Base-by-base conservation (phyloP, 208 protist species). In the Herpetomonas samuelpessoai region DNA sequence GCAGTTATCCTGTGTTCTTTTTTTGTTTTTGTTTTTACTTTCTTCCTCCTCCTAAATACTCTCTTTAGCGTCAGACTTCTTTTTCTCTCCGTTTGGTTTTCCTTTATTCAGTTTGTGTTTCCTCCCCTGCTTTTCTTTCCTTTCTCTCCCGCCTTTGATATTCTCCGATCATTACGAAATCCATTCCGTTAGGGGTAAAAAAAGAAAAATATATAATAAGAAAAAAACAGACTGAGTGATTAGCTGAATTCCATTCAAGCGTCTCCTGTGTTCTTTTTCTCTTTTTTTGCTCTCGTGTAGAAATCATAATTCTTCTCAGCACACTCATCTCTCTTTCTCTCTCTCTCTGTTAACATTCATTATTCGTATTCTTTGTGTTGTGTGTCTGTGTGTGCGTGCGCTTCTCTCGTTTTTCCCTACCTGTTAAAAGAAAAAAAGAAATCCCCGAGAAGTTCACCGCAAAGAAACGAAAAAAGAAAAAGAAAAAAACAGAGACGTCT, bases 391-490 rank as follows among this genome's bases (percentile, higher is more conserved):
- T n/a, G n/a, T n/a, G n/a, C n/a, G n/a, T n/a, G n/a, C n/a, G 3
- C 53, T 26, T 41, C 22, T 38, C 25, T 56, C 22, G 19, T 27
- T 41, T 10, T 38, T 56, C n/a, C 24, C 24, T 12, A 26, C 12
- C 22, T 60, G 9, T 41, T 25, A 49, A 49, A 27, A 60, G 4
- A 60, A 49, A 12, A 41, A 47, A 9, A 28, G 31, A 21, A 30
- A 62, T 12, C 6, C 48, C 21, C 6, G 12, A 18, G 10, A 49
- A 9, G 12, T 39, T 39, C 39, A 9, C 6, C 24, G 19, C 6
- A 59, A 59, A 27, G 28, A 22, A 46, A 46, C 39, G 18, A 46
- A 22, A 59, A 39, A 59, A 25, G 12, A 46, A 59, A 25, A 59
- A 46, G 24, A 41, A 27, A 59, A 59, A 59, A 59, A 7, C n/a